Base-by-base conservation (phyloP, 352 stramenopile species). In the Thraustochytrium striatum region DNA sequence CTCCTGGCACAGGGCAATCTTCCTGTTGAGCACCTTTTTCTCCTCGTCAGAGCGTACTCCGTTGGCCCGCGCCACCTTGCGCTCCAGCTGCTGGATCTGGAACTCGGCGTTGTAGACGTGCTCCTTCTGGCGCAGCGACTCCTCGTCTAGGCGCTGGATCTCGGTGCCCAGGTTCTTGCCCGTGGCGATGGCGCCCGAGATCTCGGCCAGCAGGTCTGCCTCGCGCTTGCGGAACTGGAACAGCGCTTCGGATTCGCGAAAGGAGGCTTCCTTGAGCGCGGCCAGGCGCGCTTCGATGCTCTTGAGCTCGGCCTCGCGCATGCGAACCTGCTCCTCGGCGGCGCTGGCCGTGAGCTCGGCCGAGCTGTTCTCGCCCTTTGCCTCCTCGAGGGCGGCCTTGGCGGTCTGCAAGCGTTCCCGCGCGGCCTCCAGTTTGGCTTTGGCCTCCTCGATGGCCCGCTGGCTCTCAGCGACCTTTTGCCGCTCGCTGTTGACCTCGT, bases 91-190 rank as follows among this genome's bases (percentile, higher is more conserved):
- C 83, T 98, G 92, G 78, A 98, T 97, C 85, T 98, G 91, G 84
- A 98, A 98, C 84, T 97, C 94, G 58, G 92, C 92, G 82, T 95
- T 97, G 84, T 98, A 97, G 62, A 98, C 86, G 7, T 98, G 86
- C 85, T 98, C 94, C 75, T 97, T 89, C 82, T 98, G 94, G 0
- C 90, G 87, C 36, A 94, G 84, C 38, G 87, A 85, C 58, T 97
- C 91, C 33, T 88, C 85, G 61, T 97, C 94, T 0, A 98, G 87
- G n/a, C 90, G 72, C 81, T 92, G 90, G 39, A 97, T 86, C 85
- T 98, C 97, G 21, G 89, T 87, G 33, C 87, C 83, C 36, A 97
- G 82, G 81, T 97, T 98, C 69, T 92, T 89, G 3, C 84, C 85
- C 16, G 88, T 88, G 0, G 90, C 87, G 81, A 96, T 91, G 2